Conservation (phyloP, 768 basidiomycete genomes). For the Leccinum subtestaceum region DNA sequence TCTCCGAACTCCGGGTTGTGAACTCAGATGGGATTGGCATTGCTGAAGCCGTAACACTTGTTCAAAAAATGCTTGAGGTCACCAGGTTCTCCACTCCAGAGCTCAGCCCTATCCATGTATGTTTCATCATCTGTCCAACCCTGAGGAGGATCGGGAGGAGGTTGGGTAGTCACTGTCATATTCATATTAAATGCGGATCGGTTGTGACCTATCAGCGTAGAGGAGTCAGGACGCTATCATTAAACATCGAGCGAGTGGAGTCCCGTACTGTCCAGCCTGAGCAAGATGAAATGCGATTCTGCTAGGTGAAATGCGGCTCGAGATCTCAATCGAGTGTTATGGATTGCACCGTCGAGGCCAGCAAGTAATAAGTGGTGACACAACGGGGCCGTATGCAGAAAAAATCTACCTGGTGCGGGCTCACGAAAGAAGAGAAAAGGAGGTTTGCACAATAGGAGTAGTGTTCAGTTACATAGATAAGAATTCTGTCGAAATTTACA, state of each 20-base stretch:
- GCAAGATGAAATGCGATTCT: no score
- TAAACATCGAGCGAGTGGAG: neutral
- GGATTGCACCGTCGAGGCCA: no score
- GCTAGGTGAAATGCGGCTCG: no score
- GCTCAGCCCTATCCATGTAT: neutral
- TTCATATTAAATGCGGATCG: neutral
- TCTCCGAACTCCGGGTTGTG: neutral
- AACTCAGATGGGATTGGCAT: neutral
- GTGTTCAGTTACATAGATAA: no score
- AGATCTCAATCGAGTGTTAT: no score
- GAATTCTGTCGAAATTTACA: no score
- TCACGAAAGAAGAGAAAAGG: no score
- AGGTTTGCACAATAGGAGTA: no score
- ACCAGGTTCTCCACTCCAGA: neutral
- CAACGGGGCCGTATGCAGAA: no score
- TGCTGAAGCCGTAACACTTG: neutral
- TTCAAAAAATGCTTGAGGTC: neutral
- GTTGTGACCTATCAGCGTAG: neutral
- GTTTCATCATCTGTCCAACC: conserved; percentile 2
- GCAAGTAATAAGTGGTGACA: no score
- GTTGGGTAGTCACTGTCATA: neutral
- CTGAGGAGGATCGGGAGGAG: neutral
- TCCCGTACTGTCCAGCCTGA: neutral
- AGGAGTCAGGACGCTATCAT: neutral
- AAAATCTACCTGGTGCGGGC: no score